Evolutionary conservation across 306 rosid species (phyloP).

Genomic region (Cicer cuneatum): DNA sequence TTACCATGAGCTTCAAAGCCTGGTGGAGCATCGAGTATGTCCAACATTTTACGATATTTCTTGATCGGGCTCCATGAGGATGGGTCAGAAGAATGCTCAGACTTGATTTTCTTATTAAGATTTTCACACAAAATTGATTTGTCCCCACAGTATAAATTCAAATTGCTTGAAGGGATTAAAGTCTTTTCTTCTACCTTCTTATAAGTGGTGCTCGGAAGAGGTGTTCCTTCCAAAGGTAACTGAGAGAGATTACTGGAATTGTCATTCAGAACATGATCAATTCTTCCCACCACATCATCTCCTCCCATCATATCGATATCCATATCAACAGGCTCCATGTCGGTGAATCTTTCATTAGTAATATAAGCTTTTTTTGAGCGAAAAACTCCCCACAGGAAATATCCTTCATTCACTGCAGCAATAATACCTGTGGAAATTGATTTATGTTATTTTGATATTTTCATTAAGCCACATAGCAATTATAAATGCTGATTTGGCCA

Average conservation of each 20-base stretch:
- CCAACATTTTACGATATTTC: not conserved
- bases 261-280: constrained; percentile 40
- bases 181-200: constrained; percentile 19
- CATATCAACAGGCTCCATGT: constrained; percentile 51
- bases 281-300: constrained; percentile 42
- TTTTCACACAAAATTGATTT: not conserved
- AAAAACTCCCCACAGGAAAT: constrained; percentile 71
- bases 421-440: constrained; percentile 49
- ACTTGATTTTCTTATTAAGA: constrained; percentile 2
- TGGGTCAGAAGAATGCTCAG: not conserved
- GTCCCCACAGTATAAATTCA: constrained; percentile 2
- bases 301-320: constrained; percentile 67
- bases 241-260: constrained; percentile 16
- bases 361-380: constrained; percentile 26
- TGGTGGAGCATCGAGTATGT: constrained; percentile 38
- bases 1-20: constrained; percentile 39
- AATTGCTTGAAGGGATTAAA: not conserved
- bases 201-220: not conserved
- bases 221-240: not conserved
- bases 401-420: constrained; percentile 36
- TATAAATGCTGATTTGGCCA: constrained; percentile 21
- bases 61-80: not conserved
- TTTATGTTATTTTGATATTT: constrained; percentile 28
- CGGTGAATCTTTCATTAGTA: constrained; percentile 24
- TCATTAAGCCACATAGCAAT: constrained; percentile 22